phyloP scores from a whole-genome alignment of 2,329 filamentous ascomycete genomes.

The Penicillium sp. region DNA sequence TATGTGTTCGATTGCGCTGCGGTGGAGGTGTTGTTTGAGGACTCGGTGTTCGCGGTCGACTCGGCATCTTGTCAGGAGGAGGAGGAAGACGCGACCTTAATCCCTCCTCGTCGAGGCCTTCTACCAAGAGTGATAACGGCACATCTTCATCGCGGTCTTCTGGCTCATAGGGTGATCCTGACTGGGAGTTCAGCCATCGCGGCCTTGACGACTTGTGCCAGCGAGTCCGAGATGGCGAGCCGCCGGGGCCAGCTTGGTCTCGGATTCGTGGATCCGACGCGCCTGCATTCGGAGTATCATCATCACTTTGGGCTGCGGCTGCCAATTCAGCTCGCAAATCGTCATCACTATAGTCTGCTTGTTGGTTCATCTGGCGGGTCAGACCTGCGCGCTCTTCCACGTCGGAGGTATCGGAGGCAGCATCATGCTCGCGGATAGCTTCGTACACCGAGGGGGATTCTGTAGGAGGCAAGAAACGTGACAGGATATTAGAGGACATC shows the following conservation, averaged over 20 bases:
- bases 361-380: conserved; percentile 45
- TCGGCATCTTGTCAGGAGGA: conserved; percentile 22
- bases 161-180: conserved; percentile 31
- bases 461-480: conserved; percentile 44
- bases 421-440: conserved; percentile 43
- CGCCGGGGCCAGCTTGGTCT: conserved; percentile 13
- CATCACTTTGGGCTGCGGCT: conserved; percentile 46
- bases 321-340: conserved; percentile 53
- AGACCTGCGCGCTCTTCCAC: conserved; percentile 43
- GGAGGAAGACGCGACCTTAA: conserved; percentile 36
- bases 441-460: conserved; percentile 46
- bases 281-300: conserved; percentile 40
- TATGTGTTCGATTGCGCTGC: conserved; percentile 47
- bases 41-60: conserved; percentile 19
- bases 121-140: conserved; percentile 57
- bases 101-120: conserved; percentile 42
- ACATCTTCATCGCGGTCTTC: conserved; percentile 58
- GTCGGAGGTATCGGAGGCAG: conserved; percentile 42
- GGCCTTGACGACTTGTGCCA: conserved; percentile 26
- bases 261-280: conserved; percentile 31
- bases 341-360: conserved; percentile 49
- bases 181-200: conserved; percentile 26
- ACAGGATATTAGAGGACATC: conserved; percentile 40
- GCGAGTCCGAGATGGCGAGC: conserved; percentile 17
- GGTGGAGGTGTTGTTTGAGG: conserved; percentile 39